Evolutionary conservation across 2,329 filamentous ascomycete species (phyloP).

Genomic region (Cladophialophora yegresii): DNA sequence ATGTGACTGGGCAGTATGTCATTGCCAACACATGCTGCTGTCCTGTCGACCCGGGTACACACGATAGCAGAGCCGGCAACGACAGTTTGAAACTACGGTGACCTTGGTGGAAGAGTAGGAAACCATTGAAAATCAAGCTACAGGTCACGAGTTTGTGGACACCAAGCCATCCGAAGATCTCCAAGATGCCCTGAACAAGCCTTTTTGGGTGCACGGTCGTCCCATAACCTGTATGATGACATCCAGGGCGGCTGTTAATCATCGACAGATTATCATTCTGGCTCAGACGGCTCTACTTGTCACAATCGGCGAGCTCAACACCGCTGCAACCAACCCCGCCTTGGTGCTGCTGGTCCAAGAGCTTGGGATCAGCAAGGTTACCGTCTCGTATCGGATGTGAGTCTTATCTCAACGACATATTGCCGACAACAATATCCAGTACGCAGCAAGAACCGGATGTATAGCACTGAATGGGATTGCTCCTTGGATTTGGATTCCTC

Average conservation of each 20-base stretch:
- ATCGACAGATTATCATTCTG: slow-evolving; percentile 34
- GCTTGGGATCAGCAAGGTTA: slow-evolving; percentile 30
- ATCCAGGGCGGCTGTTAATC: slow-evolving; percentile 19
- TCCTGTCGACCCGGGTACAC: not conserved
- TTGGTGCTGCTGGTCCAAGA: slow-evolving; percentile 28
- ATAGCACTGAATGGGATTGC: slow-evolving; percentile 38
- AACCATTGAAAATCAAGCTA: not conserved
- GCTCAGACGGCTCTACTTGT: slow-evolving; percentile 39
- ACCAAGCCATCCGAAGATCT: slow-evolving; percentile 32
- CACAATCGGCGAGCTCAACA: slow-evolving; percentile 31
- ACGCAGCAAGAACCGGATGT: slow-evolving; percentile 37
- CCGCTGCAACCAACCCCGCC: slow-evolving; percentile 35
- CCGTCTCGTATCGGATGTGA: slow-evolving; percentile 34
- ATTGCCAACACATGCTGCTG: not conserved
- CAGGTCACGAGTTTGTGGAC: not conserved
- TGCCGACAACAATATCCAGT: slow-evolving; percentile 7
- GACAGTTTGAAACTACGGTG: slow-evolving; percentile 1
- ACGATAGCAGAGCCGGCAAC: not conserved
- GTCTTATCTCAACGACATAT: slow-evolving; percentile 23
- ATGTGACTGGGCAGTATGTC: slow-evolving; percentile 6
- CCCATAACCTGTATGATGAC: slow-evolving; percentile 36
- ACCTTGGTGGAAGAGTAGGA: slow-evolving; percentile 12
- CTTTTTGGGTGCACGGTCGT: slow-evolving; percentile 35
- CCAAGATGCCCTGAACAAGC: slow-evolving; percentile 37
- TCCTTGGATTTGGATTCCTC: slow-evolving; percentile 38